phyloP scores from a whole-genome alignment of 2,329 filamentous ascomycete genomes.

The Nannizziopsis arthrosporioides region DNA sequence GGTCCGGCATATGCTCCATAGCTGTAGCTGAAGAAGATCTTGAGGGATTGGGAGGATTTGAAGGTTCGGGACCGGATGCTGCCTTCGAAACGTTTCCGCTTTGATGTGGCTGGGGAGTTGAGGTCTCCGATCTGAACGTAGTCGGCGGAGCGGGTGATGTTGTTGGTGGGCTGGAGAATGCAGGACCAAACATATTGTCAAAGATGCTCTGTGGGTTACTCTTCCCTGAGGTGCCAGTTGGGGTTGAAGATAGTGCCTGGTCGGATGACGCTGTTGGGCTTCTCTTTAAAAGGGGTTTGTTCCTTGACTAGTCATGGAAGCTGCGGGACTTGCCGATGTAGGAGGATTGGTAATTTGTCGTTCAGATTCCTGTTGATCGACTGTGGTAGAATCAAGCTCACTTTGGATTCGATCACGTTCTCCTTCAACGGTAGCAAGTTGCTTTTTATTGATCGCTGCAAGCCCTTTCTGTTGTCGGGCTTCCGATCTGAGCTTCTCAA shows the following conservation, averaged over 20 bases:
- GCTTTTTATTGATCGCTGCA: constrained; percentile 97
- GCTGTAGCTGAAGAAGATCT: constrained; percentile 46
- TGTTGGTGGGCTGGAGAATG: constrained; percentile 42
- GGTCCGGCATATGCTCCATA: constrained; percentile 14
- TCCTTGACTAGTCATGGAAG: constrained; percentile 51
- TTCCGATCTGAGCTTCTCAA: constrained; percentile 87
- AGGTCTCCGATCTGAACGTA: constrained; percentile 48
- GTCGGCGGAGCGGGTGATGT: constrained; percentile 42
- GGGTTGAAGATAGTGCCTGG: constrained; percentile 36
- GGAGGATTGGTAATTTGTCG: constrained; percentile 32
- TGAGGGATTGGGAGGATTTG: constrained; percentile 51
- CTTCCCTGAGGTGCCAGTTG: constrained; percentile 16
- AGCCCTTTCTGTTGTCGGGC: constrained; percentile 91
- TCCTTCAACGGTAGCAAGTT: constrained; percentile 75
- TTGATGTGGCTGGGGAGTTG: constrained; percentile 22
- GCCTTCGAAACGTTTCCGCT: constrained; percentile 28
- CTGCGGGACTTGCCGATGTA: constrained; percentile 55
- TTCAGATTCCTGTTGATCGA: constrained; percentile 52
- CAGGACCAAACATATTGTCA: constrained; percentile 73
- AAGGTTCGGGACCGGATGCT: constrained; percentile 37
- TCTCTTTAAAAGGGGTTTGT: constrained; percentile 87
- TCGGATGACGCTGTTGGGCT: constrained; percentile 40
- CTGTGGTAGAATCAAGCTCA: constrained; percentile 58
- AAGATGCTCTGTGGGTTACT: constrained; percentile 56
- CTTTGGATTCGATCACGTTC: constrained; percentile 78